These are phyloP conservation scores for Alectoria sarmentosa DNA, from an alignment of 495 filamentous ascomycete species.

Conservation along the genomic window DNA sequence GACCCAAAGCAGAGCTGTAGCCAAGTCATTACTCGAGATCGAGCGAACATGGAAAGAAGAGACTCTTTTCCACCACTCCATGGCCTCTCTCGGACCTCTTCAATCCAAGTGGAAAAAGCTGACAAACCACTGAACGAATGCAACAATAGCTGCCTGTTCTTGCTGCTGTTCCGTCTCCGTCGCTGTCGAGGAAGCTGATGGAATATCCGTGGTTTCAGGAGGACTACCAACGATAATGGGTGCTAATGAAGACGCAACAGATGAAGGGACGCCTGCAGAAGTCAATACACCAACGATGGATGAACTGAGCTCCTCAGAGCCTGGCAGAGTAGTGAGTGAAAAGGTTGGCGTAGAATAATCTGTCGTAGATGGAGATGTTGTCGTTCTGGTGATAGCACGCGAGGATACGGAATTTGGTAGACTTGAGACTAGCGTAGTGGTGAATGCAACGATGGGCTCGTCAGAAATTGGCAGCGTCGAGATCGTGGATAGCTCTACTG, in stretches of 20 bases:
- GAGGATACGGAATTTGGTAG: conserved; percentile 15
- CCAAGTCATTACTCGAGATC: conserved; percentile 3
- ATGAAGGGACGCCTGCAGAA: conserved; percentile 20
- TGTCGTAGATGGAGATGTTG: conserved; percentile 1
- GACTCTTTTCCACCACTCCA: neutral
- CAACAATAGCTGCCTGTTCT: conserved; percentile 22
- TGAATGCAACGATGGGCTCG: conserved; percentile 6
- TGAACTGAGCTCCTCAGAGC: conserved; percentile 14
- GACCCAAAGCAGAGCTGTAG: conserved; percentile 13
- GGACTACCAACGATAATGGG: conserved; percentile 19
- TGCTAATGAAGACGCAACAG: conserved; percentile 20
- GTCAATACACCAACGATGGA: conserved; percentile 21
- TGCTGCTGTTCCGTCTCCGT: conserved; percentile 15
- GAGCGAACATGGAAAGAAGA: neutral
- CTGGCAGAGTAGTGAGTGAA: conserved; percentile 6
- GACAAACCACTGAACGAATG: conserved; percentile 26
- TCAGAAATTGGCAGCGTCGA: neutral
- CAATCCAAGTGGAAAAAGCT: conserved; percentile 17
- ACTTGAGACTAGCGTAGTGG: conserved; percentile 18
- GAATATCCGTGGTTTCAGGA: conserved; percentile 4
- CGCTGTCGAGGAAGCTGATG: conserved; percentile 12
- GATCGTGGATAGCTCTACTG: neutral
- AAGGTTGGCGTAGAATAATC: neutral
- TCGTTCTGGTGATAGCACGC: neutral
- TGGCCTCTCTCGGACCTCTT: neutral